Base-by-base conservation (phyloP, 306 rosid genomes). In the Fragaria vesca region DNA sequence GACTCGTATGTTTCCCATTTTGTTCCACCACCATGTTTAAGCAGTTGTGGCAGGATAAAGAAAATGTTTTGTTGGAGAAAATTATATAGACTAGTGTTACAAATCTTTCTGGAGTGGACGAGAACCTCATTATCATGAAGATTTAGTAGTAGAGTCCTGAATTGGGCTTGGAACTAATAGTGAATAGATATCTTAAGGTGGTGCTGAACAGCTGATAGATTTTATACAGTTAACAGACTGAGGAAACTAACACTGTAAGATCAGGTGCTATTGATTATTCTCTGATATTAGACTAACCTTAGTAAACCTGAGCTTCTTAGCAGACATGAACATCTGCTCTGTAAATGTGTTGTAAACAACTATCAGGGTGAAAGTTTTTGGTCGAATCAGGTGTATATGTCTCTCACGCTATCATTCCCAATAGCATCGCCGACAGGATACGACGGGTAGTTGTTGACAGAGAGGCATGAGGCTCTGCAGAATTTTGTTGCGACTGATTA, bases 391-490 rank as follows among this genome's bases (percentile, higher is more conserved):
- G 18, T 2, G 72, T n/a, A 38, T 68, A 43, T 42, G 18, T 24
- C 54, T 43, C 47, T n/a, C 16, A 36, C 3, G 8, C 43, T 5
- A 30, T 63, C 69, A 63, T 30, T 3, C 66, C 66, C 38, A 12
- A 4, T 4, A 58, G 34, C 42, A 30, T 15, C 4, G 11, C 42
- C 68, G 6, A 62, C 42, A 62, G 13, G 48, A 66, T 16, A 18
- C 28, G 71, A 38, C 71, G 1, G 71, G 16, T 36, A 38, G 71
- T 20, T 66, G 71, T 66, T 66, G 71, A 26, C 20, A 20, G 6
- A 26, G n/a, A 66, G 71, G 47, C 71, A 38, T 66, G 26, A 38
- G 71, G 38, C 69, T 65, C 42, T 65, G 70, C 70, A 66, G 0
- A 8, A 10, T 38, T 65, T 34, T 34, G 42, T 65, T 16, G 11